Conservation (phyloP, 495 filamentous ascomycete species). For the Penicillium arizonense region DNA sequence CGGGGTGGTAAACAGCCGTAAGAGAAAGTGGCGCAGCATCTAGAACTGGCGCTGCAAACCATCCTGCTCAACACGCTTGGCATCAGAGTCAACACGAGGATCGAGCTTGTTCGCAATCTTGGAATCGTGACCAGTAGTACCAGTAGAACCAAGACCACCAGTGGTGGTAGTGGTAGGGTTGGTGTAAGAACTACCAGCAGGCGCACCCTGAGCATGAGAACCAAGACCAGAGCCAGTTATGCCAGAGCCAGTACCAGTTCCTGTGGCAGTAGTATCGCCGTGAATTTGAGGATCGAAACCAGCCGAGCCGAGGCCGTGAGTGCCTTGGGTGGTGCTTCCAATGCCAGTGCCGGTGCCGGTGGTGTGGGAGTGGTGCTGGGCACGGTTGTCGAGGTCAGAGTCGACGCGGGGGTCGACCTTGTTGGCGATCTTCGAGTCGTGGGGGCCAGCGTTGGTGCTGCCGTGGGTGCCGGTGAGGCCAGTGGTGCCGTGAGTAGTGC, state of each 20-base stretch:
- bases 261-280: background rate
- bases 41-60: background rate
- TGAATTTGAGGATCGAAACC: background rate
- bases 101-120: constrained; percentile 45
- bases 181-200: constrained; percentile 4
- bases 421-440: constrained; percentile 4
- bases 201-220: background rate
- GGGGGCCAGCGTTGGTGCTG: constrained; percentile 1
- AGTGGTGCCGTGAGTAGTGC: too few relatives aligned
- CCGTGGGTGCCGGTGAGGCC: too few relatives aligned
- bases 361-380: background rate
- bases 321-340: background rate
- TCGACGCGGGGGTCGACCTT: constrained; percentile 4
- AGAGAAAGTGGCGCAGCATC: background rate
- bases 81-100: constrained; percentile 40
- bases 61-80: background rate
- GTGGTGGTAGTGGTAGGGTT: background rate
- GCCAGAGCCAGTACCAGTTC: background rate
- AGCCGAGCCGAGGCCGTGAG: background rate
- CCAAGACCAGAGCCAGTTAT: background rate
- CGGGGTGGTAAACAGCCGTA: too few relatives aligned
- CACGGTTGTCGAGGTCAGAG: constrained; percentile 4
- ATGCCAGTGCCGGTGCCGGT: background rate
- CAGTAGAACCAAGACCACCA: background rate
- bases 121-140: constrained; percentile 26